phyloP scores from a whole-genome alignment of 306 rosid species.

The Sesbania bispinosa region DNA sequence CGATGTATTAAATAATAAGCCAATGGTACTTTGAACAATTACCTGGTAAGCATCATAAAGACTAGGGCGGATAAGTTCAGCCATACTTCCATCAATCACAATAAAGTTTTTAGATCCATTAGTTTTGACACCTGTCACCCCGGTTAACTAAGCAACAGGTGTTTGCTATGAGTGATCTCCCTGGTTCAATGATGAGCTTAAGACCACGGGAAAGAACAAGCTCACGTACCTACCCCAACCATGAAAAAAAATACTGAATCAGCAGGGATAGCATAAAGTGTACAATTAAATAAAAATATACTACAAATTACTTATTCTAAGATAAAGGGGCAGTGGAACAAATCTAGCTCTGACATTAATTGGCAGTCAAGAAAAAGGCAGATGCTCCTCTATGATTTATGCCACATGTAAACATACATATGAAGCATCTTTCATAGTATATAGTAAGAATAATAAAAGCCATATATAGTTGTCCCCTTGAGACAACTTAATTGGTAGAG shows the following conservation, averaged over 20 bases:
- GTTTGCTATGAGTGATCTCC: constrained; percentile 93
- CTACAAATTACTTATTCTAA: not conserved
- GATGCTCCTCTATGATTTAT: not conserved
- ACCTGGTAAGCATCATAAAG: constrained; percentile 96
- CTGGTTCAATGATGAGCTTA: constrained; percentile 94
- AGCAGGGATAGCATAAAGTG: not conserved
- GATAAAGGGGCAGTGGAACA: not conserved
- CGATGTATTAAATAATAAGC: not conserved
- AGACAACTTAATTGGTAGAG: not conserved
- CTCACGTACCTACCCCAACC: constrained; percentile 63
- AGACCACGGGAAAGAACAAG: constrained; percentile 77
- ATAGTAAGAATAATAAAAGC: not conserved
- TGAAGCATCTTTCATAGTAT: not conserved
- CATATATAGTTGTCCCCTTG: too few species aligned
- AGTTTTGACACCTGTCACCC: constrained; percentile 92
- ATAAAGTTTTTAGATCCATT: constrained; percentile 90
- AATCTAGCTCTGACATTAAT: not conserved
- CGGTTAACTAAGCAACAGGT: constrained; percentile 89
- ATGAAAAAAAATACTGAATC: not conserved
- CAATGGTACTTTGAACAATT: too few species aligned
- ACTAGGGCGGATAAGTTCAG: constrained; percentile 98
- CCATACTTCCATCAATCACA: constrained; percentile 97
- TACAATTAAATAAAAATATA: not conserved
- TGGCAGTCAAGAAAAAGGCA: constrained; percentile 1
- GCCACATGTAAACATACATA: not conserved